Percentiles rank a stretch among this genome's conserved stretches.
These are phyloP conservation scores for Lipomyces starkeyi DNA, from an alignment of 805 yeast genomes.

Conservation along the genomic window DNA sequence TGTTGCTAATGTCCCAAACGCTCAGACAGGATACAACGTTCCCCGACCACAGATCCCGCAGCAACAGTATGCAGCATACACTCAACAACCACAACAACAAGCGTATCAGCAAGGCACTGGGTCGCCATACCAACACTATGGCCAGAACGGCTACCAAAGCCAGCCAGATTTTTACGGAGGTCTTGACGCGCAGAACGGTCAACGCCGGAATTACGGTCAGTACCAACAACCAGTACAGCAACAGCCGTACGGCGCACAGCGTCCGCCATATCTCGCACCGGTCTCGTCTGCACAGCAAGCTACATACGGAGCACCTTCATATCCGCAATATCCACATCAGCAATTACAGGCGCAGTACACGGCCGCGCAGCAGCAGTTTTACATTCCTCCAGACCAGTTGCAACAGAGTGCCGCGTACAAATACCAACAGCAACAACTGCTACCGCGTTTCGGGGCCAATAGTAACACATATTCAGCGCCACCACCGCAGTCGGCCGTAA, in stretches of 20 bases:
- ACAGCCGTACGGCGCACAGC: background rate
- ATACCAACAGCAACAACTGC: background rate
- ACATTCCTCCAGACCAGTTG: conserved; percentile 2
- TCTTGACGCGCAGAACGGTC: background rate
- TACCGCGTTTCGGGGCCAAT: background rate
- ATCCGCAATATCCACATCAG: conserved; percentile 1
- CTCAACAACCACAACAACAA: conserved; percentile 24
- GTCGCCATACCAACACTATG: background rate
- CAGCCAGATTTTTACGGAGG: background rate
- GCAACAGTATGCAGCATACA: conserved; percentile 15
- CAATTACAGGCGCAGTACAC: background rate
- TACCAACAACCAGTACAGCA: background rate
- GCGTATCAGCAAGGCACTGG: conserved; percentile 35
- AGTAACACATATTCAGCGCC: background rate
- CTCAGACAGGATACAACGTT: background rate
- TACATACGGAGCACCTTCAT: background rate
- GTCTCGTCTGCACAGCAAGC: background rate
- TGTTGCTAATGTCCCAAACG: background rate
- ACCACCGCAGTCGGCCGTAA: background rate
- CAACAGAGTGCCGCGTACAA: conserved; percentile 1
- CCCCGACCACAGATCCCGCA: background rate
- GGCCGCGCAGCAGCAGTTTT: background rate
- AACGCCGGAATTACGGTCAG: conserved; percentile 1
- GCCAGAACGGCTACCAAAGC: background rate
- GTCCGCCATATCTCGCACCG: background rate